These are phyloP conservation scores for Zoysia matrella DNA, from an alignment of 202 grass and related monocot species.

Conservation along the genomic window DNA sequence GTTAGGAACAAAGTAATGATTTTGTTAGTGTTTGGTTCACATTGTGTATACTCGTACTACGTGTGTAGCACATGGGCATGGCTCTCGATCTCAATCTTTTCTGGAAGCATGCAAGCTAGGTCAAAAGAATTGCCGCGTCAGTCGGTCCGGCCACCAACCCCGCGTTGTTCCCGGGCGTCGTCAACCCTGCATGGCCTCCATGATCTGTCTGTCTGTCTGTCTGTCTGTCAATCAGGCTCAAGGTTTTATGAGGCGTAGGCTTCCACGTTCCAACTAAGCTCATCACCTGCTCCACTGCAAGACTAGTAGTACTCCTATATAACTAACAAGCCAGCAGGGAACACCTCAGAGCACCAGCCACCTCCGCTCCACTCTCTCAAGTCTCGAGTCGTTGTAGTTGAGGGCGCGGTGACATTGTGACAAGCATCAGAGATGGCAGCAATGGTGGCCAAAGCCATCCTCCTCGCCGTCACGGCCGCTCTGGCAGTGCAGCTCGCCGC, in stretches of 20 bases:
- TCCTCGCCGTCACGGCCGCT: constrained; percentile 23
- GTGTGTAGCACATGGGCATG: too few species aligned
- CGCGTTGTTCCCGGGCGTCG: not conserved
- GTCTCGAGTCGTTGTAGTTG: too few species aligned
- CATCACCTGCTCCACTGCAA: too few species aligned
- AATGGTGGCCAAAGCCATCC: constrained; percentile 7
- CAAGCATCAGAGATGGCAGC: not conserved
- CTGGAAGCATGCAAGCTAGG: not conserved
- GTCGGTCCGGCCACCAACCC: constrained; percentile 15
- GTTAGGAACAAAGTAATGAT: not conserved
- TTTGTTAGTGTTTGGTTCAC: too few species aligned
- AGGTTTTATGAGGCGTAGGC: too few species aligned
- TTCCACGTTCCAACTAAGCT: too few species aligned
- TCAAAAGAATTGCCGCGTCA: constrained; percentile 45
- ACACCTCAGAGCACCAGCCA: too few species aligned
- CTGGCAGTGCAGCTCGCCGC: constrained; percentile 39
- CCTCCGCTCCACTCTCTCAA: too few species aligned
- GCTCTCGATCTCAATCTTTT: constrained; percentile 1
- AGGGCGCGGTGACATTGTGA: too few species aligned
- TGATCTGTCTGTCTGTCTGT: constrained; percentile 2
- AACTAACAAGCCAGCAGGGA: too few species aligned
- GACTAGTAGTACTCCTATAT: too few species aligned
- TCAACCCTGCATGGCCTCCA: constrained; percentile 7
- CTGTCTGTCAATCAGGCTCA: not conserved
- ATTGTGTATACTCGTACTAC: too few species aligned